phyloP scores from a whole-genome alignment of 371 early-diverging fungal species.

The Rhizopus arrhizus region DNA sequence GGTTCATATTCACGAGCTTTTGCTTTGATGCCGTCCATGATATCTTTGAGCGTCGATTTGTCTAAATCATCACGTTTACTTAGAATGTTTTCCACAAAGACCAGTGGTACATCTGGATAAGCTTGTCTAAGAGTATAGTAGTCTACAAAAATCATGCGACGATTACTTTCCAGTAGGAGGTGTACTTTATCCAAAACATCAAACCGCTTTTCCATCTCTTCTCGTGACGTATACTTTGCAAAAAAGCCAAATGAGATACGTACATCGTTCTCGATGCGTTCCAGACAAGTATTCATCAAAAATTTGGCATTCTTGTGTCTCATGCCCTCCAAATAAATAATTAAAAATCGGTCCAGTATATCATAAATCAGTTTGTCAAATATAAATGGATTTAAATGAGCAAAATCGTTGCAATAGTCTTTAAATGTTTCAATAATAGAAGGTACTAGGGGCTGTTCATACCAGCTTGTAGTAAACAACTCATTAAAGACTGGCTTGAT shows the following conservation, averaged over 20 bases:
- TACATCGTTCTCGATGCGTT: slow-evolving; percentile 71
- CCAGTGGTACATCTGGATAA: slow-evolving; percentile 82
- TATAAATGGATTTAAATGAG: slow-evolving; percentile 81
- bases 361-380: slow-evolving; percentile 84
- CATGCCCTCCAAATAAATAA: slow-evolving; percentile 83
- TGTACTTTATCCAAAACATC: slow-evolving; percentile 80
- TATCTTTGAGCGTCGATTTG: slow-evolving; percentile 68
- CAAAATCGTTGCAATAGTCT: slow-evolving; percentile 88
- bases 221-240: slow-evolving; percentile 58
- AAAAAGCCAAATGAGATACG: slow-evolving; percentile 69
- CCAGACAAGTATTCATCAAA: slow-evolving; percentile 59
- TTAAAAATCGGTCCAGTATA: slow-evolving; percentile 80
- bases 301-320: slow-evolving; percentile 78
- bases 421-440: slow-evolving; percentile 85
- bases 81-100: slow-evolving; percentile 78
- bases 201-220: slow-evolving; percentile 68
- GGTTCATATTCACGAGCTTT: slow-evolving; percentile 71
- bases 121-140: slow-evolving; percentile 75
- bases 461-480: slow-evolving; percentile 86
- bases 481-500: slow-evolving; percentile 70
- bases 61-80: slow-evolving; percentile 80
- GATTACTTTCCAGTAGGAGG: slow-evolving; percentile 63
- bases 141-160: slow-evolving; percentile 73
- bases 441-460: slow-evolving; percentile 80
- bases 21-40: slow-evolving; percentile 74